These are phyloP conservation scores for Ophiobolus disseminans DNA, from an alignment of 2,329 filamentous ascomycete genomes.

Conservation along the genomic window DNA sequence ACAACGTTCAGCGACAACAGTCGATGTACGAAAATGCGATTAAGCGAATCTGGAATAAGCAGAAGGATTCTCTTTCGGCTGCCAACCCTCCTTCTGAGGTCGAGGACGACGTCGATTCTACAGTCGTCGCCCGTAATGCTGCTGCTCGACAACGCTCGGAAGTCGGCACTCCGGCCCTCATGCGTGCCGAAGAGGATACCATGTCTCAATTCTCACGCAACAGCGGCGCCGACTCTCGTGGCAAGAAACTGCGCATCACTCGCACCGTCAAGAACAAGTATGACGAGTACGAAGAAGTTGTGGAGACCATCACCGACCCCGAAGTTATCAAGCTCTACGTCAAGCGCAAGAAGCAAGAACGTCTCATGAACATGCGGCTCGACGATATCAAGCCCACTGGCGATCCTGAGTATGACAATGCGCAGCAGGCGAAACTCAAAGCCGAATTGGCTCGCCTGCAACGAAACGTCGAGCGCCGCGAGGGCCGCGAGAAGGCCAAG, in stretches of 20 bases:
- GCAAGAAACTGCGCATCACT: conserved; percentile 75
- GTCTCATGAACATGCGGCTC: conserved; percentile 76
- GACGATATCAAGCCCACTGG: conserved; percentile 69
- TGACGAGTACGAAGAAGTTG: conserved; percentile 64
- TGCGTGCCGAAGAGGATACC: conserved; percentile 73
- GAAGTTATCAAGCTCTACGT: conserved; percentile 89
- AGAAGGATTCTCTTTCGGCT: conserved; percentile 79
- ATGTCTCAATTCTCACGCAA: conserved; percentile 58
- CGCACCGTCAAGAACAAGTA: conserved; percentile 70
- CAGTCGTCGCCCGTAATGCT: conserved; percentile 53
- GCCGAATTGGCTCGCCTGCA: conserved; percentile 83
- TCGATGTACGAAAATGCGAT: conserved; percentile 91
- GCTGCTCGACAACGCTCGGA: conserved; percentile 63
- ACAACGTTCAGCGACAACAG: conserved; percentile 96
- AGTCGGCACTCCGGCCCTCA: conserved; percentile 64
- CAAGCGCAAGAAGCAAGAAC: conserved; percentile 74
- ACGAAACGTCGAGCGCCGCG: conserved; percentile 88
- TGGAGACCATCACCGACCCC: conserved; percentile 65
- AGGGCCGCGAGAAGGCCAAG: conserved; percentile 90
- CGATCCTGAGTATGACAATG: conserved; percentile 69
- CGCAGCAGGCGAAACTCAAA: conserved; percentile 67
- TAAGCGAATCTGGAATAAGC: conserved; percentile 87
- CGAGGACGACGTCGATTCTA: conserved; percentile 66
- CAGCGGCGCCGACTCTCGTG: conserved; percentile 65
- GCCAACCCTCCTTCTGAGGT: conserved; percentile 76